Evolutionary conservation across 108 stramenopile genomes (phyloP).

Genomic region (Skeletonema marinoi): DNA sequence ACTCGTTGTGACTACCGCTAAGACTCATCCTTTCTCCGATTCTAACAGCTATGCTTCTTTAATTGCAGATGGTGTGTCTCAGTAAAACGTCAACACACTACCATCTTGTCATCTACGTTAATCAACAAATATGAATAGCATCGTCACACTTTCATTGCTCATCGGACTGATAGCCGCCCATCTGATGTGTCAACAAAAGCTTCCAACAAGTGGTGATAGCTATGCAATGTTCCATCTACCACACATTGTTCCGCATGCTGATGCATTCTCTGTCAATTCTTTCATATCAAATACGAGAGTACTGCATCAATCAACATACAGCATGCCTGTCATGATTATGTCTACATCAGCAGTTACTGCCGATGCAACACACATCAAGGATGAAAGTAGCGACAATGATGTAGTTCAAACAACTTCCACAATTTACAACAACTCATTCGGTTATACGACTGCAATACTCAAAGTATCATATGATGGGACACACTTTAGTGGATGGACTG

Average conservation of each 20-base stretch:
- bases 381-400: neutral
- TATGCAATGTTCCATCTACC: neutral
- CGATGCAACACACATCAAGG: neutral
- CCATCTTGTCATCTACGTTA: no score
- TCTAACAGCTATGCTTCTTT: no score
- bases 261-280: neutral
- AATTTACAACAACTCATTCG: neutral
- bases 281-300: neutral
- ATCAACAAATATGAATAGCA: neutral
- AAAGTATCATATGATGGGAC: slow-evolving; percentile 78
- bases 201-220: neutral
- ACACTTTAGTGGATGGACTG: slow-evolving; percentile 79
- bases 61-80: no score
- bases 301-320: neutral
- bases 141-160: neutral
- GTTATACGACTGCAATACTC: slow-evolving; percentile 58
- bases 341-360: neutral
- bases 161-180: neutral
- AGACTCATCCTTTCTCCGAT: no score
- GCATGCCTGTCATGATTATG: neutral
- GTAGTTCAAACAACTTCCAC: neutral
- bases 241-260: neutral
- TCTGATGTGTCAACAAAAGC: neutral
- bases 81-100: no score
- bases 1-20: no score